Evolutionary conservation across 2,329 filamentous ascomycete species (phyloP).

Genomic region (Pseudogymnoascus destructans): DNA sequence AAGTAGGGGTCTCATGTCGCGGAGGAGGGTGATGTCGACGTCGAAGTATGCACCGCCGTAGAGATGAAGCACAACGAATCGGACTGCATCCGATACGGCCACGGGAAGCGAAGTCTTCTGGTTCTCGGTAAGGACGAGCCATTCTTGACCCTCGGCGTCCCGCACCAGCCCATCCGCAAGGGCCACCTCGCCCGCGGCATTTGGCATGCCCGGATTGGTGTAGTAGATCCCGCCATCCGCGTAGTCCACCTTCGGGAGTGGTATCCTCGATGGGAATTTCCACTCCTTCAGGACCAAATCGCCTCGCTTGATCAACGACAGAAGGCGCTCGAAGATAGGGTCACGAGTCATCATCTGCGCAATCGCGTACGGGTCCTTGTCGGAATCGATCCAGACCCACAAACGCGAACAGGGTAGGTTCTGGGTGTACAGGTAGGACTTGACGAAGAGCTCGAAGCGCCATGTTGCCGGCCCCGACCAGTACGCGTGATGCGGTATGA

Average conservation of each 20-base stretch:
- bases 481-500: slow-evolving; percentile 42
- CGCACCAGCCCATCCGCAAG: slow-evolving; percentile 39
- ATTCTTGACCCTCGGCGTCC: slow-evolving; percentile 36
- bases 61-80: slow-evolving; percentile 41
- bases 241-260: slow-evolving; percentile 36
- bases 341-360: slow-evolving; percentile 38
- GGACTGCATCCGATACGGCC: slow-evolving; percentile 41
- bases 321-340: slow-evolving; percentile 38
- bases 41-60: slow-evolving; percentile 42
- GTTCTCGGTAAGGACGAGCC: slow-evolving; percentile 39
- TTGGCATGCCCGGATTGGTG: slow-evolving; percentile 32
- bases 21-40: slow-evolving; percentile 41
- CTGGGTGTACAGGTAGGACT: slow-evolving; percentile 43
- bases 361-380: slow-evolving; percentile 36
- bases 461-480: slow-evolving; percentile 44
- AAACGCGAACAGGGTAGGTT: slow-evolving; percentile 41
- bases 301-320: slow-evolving; percentile 39
- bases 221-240: slow-evolving; percentile 37
- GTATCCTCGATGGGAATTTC: slow-evolving; percentile 40
- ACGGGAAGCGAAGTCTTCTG: slow-evolving; percentile 46
- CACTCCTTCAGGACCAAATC: slow-evolving; percentile 39
- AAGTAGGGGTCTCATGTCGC: slow-evolving; percentile 41
- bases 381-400: slow-evolving; percentile 41
- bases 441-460: slow-evolving; percentile 43
- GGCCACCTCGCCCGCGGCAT: slow-evolving; percentile 24